Evolutionary conservation across 805 yeast species (phyloP).

Genomic region (Nakazawaea populi): DNA sequence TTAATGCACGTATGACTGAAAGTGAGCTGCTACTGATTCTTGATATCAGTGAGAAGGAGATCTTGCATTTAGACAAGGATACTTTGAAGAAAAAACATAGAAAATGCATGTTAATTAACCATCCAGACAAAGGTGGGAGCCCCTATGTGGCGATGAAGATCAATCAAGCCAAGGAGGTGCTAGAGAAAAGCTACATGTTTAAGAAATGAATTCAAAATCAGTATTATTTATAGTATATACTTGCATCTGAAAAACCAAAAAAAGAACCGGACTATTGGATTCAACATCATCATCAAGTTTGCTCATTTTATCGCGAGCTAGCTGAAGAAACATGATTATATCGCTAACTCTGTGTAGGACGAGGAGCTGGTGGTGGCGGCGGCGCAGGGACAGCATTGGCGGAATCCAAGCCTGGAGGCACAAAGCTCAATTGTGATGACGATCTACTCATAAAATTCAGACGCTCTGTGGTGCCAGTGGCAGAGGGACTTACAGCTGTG

Average conservation of each 20-base stretch:
- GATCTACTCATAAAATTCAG: neutral
- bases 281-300: too few relatives aligned
- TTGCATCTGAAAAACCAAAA: too few relatives aligned
- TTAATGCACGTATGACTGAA: constrained; percentile 59
- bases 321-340: neutral
- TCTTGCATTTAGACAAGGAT: constrained; percentile 39
- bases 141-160: constrained; percentile 77
- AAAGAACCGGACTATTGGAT: too few relatives aligned
- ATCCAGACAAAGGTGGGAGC: constrained; percentile 88
- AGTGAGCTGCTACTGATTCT: constrained; percentile 64
- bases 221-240: too few relatives aligned
- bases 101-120: constrained; percentile 71
- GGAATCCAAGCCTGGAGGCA: neutral
- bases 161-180: constrained; percentile 76
- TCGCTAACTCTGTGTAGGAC: neutral
- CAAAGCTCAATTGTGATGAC: neutral
- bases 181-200: constrained; percentile 56
- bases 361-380: neutral
- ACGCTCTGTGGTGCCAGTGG: neutral
- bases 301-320: too few relatives aligned
- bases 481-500: neutral
- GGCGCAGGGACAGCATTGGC: neutral
- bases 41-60: constrained; percentile 51
- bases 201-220: constrained; percentile 13
- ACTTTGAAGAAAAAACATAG: constrained; percentile 68